Evolutionary conservation across 441 rosid genomes (phyloP), one percentile per base, ranked within the genome.

Genomic region (Populus hybrid): DNA sequence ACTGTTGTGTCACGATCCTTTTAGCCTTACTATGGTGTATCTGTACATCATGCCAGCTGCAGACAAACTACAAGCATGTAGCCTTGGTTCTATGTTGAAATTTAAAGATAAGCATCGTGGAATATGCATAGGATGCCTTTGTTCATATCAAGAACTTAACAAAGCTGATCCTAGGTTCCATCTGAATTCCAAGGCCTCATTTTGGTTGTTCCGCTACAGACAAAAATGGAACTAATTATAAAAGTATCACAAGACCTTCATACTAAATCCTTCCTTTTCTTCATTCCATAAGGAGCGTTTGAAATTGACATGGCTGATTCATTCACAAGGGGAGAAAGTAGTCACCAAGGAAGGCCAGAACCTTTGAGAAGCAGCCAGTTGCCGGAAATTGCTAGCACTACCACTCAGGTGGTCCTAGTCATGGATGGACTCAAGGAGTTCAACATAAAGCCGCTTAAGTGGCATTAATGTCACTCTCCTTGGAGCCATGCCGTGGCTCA

Each of bases 401-500:
- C 74, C 53, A 40, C 40, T 65, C 88, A 82, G 42, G 84, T 80
- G 20, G 91, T 87, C 8, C 77, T 90, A 16, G 90, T 88, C 3
- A 87, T 86, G 87, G 89, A 90, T 61, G 89, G 89, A 6, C 80
- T 85, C 29, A 79, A 77, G 71, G 91, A 84, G 14, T 86, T 88
- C 81, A 80, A 79, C 9, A 76, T 74, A 1, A 80, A 74, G 26
- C 83, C 88, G 21, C 85, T 88, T 1, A 77, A 78, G 42, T 90
- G 81, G 82, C 64, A 42, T 9, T 0, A 65, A 26, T 12, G 84
- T 90, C 61, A 88, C 90, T 29, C 84, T 90, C 3, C 75, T 87
- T 9, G 91, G 89, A 24, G 73, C 82, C 69, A 86, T 87, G 90
- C 93, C 90, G 0, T 88, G 93, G 91, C 81, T 90, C 26, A 87